A percentile compares a stretch with the other conserved stretches of the same genome.
Evolutionary conservation across 129 eudicot genomes (phyloP).

Genomic region (Erigeron canadensis): DNA sequence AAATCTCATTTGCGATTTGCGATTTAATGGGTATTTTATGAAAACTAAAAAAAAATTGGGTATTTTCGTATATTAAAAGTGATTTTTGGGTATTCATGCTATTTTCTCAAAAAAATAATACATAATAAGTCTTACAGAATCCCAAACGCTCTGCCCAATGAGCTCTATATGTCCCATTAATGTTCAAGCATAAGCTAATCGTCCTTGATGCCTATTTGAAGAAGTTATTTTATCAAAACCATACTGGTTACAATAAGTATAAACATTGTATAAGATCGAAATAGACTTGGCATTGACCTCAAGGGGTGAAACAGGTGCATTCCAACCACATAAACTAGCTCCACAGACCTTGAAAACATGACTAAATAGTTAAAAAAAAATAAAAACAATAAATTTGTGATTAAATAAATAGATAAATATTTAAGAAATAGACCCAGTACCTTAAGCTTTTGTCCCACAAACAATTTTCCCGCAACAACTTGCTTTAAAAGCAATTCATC

Average conservation of each 20-base stretch:
- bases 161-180: conserved; percentile 93
- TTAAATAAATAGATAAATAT: background rate
- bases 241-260: background rate
- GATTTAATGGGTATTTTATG: no score
- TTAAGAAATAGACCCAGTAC: conserved; percentile 33
- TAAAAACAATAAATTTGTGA: background rate
- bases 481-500: conserved; percentile 67
- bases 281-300: conserved; percentile 46
- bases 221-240: conserved; percentile 13
- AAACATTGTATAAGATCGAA: conserved; percentile 2
- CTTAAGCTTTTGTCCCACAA: conserved; percentile 89
- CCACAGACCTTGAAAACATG: conserved; percentile 70
- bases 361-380: conserved; percentile 36
- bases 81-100: no score
- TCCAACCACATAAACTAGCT: conserved; percentile 80
- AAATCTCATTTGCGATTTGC: no score
- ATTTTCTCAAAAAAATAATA: no score
- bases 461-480: conserved; percentile 64
- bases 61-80: no score
- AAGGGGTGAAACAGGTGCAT: conserved; percentile 84
- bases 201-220: conserved; percentile 53
- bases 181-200: conserved; percentile 62
- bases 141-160: conserved; percentile 96
- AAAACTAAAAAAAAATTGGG: no score
- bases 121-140: no score